Percentiles rank a stretch among this genome's conserved stretches.
Conservation (phyloP, 345 rosid species). For the Bruguiera gymnorhiza region DNA sequence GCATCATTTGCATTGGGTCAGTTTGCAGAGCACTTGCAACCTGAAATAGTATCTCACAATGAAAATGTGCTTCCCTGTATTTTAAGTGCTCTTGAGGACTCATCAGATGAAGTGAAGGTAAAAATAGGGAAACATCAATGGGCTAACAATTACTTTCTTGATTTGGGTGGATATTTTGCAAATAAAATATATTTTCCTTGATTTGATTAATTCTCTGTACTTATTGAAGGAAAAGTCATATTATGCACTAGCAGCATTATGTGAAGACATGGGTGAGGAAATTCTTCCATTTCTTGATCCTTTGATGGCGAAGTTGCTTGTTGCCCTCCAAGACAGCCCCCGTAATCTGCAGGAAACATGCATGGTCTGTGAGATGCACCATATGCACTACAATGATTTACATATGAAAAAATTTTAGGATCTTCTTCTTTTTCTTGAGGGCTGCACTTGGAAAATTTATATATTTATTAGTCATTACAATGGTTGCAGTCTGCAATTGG, state of each 20-base stretch:
- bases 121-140: conserved; percentile 10
- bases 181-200: neutral
- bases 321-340: conserved; percentile 72
- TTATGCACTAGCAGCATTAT: conserved; percentile 97
- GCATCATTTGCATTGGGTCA: conserved; percentile 98
- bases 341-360: conserved; percentile 97
- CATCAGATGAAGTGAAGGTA: conserved; percentile 98
- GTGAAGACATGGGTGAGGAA: conserved; percentile 98
- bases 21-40: conserved; percentile 97
- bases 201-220: conserved; percentile 7
- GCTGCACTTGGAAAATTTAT: neutral
- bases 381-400: neutral
- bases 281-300: conserved; percentile 88
- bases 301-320: conserved; percentile 84
- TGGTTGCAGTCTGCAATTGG: conserved; percentile 90
- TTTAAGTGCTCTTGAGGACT: conserved; percentile 85
- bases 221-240: conserved; percentile 81
- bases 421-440: neutral
- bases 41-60: conserved; percentile 81
- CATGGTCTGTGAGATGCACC: conserved; percentile 59
- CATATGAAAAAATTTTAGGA: conserved; percentile 1
- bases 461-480: conserved; percentile 13
- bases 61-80: conserved; percentile 89
- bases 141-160: conserved; percentile 4
- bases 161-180: conserved; percentile 1